Conservation (phyloP, 2,329 filamentous ascomycete genomes). For the Aspergillus neoniger region DNA sequence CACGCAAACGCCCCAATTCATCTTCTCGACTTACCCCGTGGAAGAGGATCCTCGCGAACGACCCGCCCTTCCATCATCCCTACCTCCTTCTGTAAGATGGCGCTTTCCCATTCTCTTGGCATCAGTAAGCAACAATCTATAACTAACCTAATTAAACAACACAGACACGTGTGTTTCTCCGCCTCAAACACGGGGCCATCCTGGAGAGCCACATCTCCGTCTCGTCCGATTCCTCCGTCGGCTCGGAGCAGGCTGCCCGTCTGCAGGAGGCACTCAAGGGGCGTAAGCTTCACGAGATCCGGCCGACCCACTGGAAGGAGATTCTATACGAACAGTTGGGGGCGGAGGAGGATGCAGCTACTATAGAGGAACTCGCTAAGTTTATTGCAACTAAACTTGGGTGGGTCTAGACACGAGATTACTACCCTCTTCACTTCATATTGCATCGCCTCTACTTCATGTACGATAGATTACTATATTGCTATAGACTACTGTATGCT, state of each 20-base stretch:
- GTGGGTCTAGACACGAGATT: conserved; percentile 10
- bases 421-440: too few relatives aligned
- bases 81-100: conserved; percentile 50
- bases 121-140: not conserved
- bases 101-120: not conserved
- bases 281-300: conserved; percentile 53
- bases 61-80: conserved; percentile 51
- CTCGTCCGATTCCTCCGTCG: conserved; percentile 34
- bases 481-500: too few relatives aligned
- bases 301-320: conserved; percentile 30
- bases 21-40: conserved; percentile 64
- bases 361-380: conserved; percentile 26
- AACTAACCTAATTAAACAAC: not conserved
- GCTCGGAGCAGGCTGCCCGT: conserved; percentile 35
- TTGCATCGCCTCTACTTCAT: not conserved
- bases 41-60: conserved; percentile 61
- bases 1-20: conserved; percentile 82
- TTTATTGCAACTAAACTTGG: conserved; percentile 33
- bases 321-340: conserved; percentile 24
- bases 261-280: conserved; percentile 39
- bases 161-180: conserved; percentile 46
- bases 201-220: conserved; percentile 43
- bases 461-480: not conserved
- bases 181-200: conserved; percentile 44
- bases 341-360: conserved; percentile 16